These are phyloP conservation scores for Candida verbasci DNA, from an alignment of 805 yeast species.

Conservation along the genomic window DNA sequence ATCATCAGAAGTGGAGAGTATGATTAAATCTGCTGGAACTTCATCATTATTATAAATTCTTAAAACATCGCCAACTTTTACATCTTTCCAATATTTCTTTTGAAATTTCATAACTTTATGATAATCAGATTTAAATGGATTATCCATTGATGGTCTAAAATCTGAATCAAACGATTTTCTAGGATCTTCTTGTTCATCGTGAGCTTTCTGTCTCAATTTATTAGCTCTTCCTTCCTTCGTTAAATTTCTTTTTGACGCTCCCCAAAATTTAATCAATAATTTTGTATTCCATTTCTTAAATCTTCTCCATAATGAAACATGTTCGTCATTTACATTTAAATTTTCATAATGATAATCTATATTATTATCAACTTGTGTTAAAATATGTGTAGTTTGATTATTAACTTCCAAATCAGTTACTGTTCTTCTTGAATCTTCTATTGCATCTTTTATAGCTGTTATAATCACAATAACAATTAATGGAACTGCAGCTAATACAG, in stretches of 20 bases:
- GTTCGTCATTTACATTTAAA: conserved; percentile 59
- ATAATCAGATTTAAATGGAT: conserved; percentile 11
- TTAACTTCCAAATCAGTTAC: conserved; percentile 69
- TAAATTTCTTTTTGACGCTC: conserved; percentile 23
- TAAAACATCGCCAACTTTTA: conserved; percentile 70
- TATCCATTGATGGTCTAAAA: conserved; percentile 13
- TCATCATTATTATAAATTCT: conserved; percentile 67
- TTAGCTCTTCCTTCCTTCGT: conserved; percentile 34
- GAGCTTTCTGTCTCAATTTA: conserved; percentile 16
- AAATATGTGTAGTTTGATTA: conserved; percentile 66
- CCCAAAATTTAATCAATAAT: conserved; percentile 22
- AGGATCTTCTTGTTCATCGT: conserved; percentile 7
- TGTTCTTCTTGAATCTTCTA: conserved; percentile 77
- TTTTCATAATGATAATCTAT: conserved; percentile 36
- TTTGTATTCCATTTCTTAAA: conserved; percentile 52
- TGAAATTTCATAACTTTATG: conserved; percentile 26
- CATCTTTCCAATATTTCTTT: conserved; percentile 58
- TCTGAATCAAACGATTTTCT: conserved; percentile 36
- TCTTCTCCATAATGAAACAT: conserved; percentile 63
- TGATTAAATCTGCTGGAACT: conserved; percentile 71
- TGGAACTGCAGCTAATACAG: conserved; percentile 72
- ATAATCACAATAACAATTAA: conserved; percentile 70
- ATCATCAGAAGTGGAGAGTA: conserved; percentile 63
- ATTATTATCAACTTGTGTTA: conserved; percentile 27
- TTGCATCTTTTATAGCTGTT: conserved; percentile 75